These are phyloP conservation scores for Aspergillus sp. DNA, from an alignment of 2,329 filamentous ascomycete species.

Conservation along the genomic window DNA sequence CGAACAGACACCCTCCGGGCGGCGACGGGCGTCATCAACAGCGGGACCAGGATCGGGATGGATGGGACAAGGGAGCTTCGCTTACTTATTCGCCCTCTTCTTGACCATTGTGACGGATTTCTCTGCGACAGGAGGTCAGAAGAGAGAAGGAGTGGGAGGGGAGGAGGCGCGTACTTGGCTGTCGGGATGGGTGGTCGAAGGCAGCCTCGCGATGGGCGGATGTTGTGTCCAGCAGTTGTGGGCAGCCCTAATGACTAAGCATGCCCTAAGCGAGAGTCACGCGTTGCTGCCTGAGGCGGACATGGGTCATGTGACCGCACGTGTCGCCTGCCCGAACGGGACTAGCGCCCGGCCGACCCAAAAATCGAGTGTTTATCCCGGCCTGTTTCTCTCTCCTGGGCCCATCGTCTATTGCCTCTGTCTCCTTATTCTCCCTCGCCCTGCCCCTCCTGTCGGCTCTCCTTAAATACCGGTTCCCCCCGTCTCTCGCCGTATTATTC, in stretches of 20 bases:
- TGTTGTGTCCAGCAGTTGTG: conserved; percentile 26
- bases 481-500: neutral
- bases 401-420: conserved; percentile 7
- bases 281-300: conserved; percentile 11
- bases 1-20: too few species aligned
- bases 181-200: conserved; percentile 33
- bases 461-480: neutral
- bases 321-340: neutral
- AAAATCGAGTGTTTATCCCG: neutral
- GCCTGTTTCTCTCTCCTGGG: conserved; percentile 9
- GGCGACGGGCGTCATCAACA: too few species aligned
- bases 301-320: neutral
- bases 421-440: conserved; percentile 4
- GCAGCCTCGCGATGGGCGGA: conserved; percentile 24
- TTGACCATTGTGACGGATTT: conserved; percentile 60
- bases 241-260: conserved; percentile 30
- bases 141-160: conserved; percentile 12
- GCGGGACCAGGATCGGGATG: neutral
- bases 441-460: conserved; percentile 2
- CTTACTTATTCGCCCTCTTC: conserved; percentile 67
- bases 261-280: conserved; percentile 32
- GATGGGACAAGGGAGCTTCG: conserved; percentile 20
- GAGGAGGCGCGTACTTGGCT: conserved; percentile 29
- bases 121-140: conserved; percentile 25
- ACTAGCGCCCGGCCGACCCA: neutral